Evolutionary conservation across 192 early-diverging fungal species (phyloP), one percentile per base, ranked within the genome.

Genomic region (Kappamyces sp.): DNA sequence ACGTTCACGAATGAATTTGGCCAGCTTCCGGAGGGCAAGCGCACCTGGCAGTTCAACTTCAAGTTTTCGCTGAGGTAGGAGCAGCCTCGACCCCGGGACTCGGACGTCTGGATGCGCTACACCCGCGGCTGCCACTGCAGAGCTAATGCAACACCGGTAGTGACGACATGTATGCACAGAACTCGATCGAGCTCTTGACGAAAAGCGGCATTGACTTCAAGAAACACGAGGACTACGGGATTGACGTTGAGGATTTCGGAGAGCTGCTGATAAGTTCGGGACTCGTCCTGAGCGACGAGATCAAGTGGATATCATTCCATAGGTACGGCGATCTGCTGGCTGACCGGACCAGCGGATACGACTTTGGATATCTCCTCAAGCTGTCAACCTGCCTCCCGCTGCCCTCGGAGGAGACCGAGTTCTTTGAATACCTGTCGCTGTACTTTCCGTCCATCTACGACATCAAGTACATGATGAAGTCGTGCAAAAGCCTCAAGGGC

Each of bases 1-100:
- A 94, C 93, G 3, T 89, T 94, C 63, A 84, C 89, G 48, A 90
- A 96, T 68, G 86, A 84, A 61, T 58, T 86, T 31, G 96, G 96
- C 50, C 86, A 90, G 39, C 64, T 84, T 29, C 91, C 96, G 43
- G 80, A 82, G 43, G 89, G 87, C 57, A 85, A 82, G 9, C 89
- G 88, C 67, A 93, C 92, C 32, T 99, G 94, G 93, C 96, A 99
- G 74, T 99, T 99, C 74, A 97, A 99, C 80, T 99, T 99, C 78
- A 92, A 88, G 66, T 99, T 99, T 66, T 91, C 84, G 64, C 66
- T 99, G 47, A 74, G 70, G 88, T 91, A 68, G 66, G 76, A 64
- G 2, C 30, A 43, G 59, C n/a, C 35, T 40, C 42, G 11, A 55
- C 47, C 11, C 11, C 34, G 3, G 0, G 31, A 38, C 22, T 66